Percentiles rank a stretch among this genome's conserved stretches.
Evolutionary conservation across 352 stramenopile genomes (phyloP).

Genomic region (Pythium oligandrum): DNA sequence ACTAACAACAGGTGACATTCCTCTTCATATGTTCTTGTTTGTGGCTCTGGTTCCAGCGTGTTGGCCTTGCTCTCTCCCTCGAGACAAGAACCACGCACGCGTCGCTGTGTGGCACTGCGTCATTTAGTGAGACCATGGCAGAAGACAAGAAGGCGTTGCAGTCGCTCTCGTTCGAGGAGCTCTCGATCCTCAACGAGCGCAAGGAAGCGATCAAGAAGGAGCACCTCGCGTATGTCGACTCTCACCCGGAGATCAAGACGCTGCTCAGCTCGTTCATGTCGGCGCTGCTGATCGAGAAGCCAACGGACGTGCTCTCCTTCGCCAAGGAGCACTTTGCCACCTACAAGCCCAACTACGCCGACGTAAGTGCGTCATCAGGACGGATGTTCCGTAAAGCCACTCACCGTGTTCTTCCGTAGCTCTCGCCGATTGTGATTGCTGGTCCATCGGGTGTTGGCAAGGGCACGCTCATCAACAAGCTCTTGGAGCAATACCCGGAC

Average conservation of each 20-base stretch:
- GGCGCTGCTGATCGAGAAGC: conserved; percentile 84
- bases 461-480: conserved; percentile 93
- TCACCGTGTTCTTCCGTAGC: conserved; percentile 15
- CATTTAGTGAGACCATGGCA: conserved; percentile 6
- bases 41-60: no score
- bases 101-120: no score
- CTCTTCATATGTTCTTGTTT: no score
- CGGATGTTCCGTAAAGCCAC: conserved; percentile 1
- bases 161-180: conserved; percentile 80
- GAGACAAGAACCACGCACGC: no score
- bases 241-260: conserved; percentile 87
- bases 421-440: conserved; percentile 87
- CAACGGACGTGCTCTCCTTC: conserved; percentile 74
- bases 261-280: conserved; percentile 87
- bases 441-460: conserved; percentile 92
- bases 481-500: conserved; percentile 80
- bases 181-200: conserved; percentile 80
- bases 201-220: conserved; percentile 86
- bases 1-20: no score
- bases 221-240: conserved; percentile 74
- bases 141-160: conserved; percentile 44
- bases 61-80: no score
- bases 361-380: conserved; percentile 20
- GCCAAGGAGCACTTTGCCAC: conserved; percentile 73
- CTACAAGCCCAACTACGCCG: conserved; percentile 49